These are phyloP conservation scores for Sisymbrium irio DNA, from an alignment of 345 rosid genomes.

Conservation along the genomic window DNA sequence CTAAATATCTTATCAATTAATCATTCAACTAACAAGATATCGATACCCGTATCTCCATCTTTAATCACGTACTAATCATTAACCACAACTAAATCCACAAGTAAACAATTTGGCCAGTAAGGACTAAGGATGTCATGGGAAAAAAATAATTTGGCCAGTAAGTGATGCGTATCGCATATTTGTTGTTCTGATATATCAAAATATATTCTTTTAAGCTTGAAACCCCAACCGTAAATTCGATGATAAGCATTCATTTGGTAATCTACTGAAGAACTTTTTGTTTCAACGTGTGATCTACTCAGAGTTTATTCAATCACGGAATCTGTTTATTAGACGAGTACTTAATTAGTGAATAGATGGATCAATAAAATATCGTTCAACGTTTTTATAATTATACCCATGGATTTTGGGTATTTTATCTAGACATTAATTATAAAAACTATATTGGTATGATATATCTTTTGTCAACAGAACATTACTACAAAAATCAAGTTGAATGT, in stretches of 20 bases:
- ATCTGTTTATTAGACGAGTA: too few relatives aligned
- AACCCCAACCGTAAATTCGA: neutral
- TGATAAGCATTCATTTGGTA: neutral
- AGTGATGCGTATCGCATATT: neutral
- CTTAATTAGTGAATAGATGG: too few relatives aligned
- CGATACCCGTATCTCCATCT: constrained; percentile 27
- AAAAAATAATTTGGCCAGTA: constrained; percentile 3
- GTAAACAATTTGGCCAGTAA: constrained; percentile 13
- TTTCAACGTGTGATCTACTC: too few relatives aligned
- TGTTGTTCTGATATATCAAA: neutral
- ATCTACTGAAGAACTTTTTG: too few relatives aligned
- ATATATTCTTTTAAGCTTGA: neutral
- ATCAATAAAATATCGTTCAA: too few relatives aligned
- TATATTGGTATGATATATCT: too few relatives aligned
- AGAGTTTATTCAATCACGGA: too few relatives aligned
- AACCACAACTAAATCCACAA: constrained; percentile 18
- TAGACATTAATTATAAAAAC: too few relatives aligned
- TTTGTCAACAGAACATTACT: too few relatives aligned
- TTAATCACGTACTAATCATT: constrained; percentile 29
- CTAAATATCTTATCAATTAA: constrained; percentile 27
- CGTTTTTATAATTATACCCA: too few relatives aligned
- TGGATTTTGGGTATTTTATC: too few relatives aligned
- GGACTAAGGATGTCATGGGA: neutral
- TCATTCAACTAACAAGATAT: constrained; percentile 29
- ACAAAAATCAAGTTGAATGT: too few relatives aligned